Base-by-base conservation (phyloP, 192 early-diverging fungal genomes). In the Spizellomyces punctatus region DNA sequence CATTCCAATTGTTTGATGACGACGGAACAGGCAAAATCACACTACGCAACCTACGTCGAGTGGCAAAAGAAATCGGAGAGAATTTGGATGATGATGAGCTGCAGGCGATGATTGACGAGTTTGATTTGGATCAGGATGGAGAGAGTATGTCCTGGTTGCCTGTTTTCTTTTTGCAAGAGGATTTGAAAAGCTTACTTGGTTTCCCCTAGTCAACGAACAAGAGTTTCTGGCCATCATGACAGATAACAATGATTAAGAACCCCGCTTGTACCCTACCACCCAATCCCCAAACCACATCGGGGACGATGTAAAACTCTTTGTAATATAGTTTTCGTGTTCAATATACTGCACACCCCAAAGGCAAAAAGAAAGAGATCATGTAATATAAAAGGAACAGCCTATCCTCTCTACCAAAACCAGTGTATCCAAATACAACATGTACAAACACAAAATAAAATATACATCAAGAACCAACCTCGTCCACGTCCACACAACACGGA, bases 101-200 rank as follows among this genome's bases (percentile, higher is more conserved):
- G 61, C 87, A 92, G 71, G 90, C 91, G 6, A 94, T 94, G 92
- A 91, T 94, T 69, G 92, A 94, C 43, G 92, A 94, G 83, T 94
- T 94, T 87, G 92, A 94, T 72, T 66, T 91, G 78, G 88, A 91
- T 78, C 86, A 91, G 71, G 90, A 94, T 67, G 92, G 92, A 43
- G 90, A 87, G 65, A 94, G 91, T 93, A 87, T 68, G 74, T 86
- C n/a, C 19, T 17, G 5, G 5, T 46, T n/a, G n/a, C 58, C 14
- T 12, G 22, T 12, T 78, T 10, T 44, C 5, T 75, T 62, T 27
- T 67, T 57, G 2, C 16, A 12, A 19, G 16, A 61, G 17, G 8
- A 8, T n/a, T 1, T 65, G 17, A 19, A 5, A 36, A 7, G n/a
- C 16, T 22, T 54, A 43, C 55, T 21, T 55, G 60, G 44, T 63